phyloP scores from a whole-genome alignment of 2,329 filamentous ascomycete species.

The Arthrinium phaeospermum region DNA sequence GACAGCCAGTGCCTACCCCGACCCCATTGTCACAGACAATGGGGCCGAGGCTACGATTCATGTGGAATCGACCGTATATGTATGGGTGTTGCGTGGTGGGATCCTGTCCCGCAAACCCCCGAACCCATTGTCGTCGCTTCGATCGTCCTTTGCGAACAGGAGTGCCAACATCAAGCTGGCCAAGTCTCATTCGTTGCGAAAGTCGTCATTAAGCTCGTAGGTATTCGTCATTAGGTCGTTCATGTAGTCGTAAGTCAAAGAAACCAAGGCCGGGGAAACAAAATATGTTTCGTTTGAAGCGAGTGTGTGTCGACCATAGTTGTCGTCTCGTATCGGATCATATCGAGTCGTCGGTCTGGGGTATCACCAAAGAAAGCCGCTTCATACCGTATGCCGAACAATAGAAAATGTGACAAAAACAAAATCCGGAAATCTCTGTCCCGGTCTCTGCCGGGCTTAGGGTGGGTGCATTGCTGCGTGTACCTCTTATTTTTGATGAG shows the following conservation, averaged over 20 bases:
- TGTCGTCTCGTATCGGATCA: constrained; percentile 29
- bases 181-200: constrained; percentile 44
- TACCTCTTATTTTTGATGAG: constrained; percentile 58
- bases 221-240: constrained; percentile 41
- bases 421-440: constrained; percentile 47
- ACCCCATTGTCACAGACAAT: constrained; percentile 37
- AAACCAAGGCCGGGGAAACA: constrained; percentile 39
- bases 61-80: constrained; percentile 34
- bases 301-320: constrained; percentile 40
- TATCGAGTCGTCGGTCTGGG: constrained; percentile 34
- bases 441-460: constrained; percentile 54
- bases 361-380: constrained; percentile 48
- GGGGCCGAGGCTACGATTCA: constrained; percentile 32
- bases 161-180: constrained; percentile 40
- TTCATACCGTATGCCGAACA: constrained; percentile 44
- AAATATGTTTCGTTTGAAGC: constrained; percentile 42
- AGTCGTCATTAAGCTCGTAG: constrained; percentile 48
- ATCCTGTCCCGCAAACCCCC: constrained; percentile 34
- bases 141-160: constrained; percentile 34
- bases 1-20: constrained; percentile 39
- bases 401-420: constrained; percentile 46
- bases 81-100: constrained; percentile 27
- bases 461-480: constrained; percentile 67
- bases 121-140: constrained; percentile 34
- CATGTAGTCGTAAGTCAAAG: constrained; percentile 52